Conservation (phyloP, 2,329 filamentous ascomycete genomes). For the Penicillium palitans region DNA sequence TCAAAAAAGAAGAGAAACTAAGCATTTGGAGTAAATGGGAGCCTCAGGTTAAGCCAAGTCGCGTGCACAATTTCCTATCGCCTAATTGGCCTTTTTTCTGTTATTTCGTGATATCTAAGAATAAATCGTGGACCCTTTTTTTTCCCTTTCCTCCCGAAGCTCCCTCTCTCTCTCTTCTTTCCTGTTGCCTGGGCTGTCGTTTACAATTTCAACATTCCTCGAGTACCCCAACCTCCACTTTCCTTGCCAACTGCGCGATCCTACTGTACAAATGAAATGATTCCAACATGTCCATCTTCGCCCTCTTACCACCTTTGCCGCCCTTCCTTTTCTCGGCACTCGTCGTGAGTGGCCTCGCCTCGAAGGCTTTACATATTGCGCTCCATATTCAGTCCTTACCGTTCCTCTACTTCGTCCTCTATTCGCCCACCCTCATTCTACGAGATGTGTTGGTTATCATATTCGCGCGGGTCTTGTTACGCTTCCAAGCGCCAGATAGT, state of each 20-base stretch:
- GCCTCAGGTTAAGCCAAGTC: neutral
- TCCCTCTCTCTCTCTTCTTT: neutral
- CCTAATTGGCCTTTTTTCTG: constrained; percentile 8
- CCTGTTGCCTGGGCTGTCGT: neutral
- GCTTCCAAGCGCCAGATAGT: constrained; percentile 21
- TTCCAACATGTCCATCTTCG: constrained; percentile 22
- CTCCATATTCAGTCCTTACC: constrained; percentile 36
- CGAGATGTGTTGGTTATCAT: constrained; percentile 37
- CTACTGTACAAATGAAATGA: constrained; percentile 24
- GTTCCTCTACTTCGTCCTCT: constrained; percentile 37
- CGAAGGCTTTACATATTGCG: constrained; percentile 37
- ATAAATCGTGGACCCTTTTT: neutral
- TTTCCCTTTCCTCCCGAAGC: neutral
- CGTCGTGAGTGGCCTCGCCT: constrained; percentile 34
- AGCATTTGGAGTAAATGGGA: neutral
- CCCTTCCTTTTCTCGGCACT: constrained; percentile 33
- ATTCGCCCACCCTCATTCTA: constrained; percentile 41
- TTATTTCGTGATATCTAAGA: constrained; percentile 4
- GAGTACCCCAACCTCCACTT: neutral
- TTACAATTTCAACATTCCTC: neutral
- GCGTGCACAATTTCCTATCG: constrained; percentile 10
- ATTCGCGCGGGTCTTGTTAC: constrained; percentile 32
- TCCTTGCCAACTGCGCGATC: neutral
- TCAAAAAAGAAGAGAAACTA: neutral
- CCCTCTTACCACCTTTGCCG: constrained; percentile 22